Evolutionary conservation across 2,329 filamentous ascomycete genomes (phyloP), one percentile per base, ranked within the genome.

Genomic region (Colletotrichum lupini): DNA sequence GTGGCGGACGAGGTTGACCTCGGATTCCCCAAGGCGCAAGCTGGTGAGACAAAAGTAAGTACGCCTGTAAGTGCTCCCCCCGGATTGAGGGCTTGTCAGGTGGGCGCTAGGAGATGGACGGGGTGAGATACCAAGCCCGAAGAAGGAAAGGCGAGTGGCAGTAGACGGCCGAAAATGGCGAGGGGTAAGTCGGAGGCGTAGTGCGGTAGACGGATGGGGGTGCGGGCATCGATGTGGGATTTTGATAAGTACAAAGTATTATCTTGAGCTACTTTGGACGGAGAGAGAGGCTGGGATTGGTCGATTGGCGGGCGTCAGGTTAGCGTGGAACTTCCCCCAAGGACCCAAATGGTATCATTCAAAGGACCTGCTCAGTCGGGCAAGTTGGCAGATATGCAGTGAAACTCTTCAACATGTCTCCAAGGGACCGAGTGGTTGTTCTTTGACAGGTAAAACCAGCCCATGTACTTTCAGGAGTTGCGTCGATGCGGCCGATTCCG

Each of bases 361-460:
- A 49, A 32, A 71, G 28, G 56, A 67, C 71, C 67, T 73, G 46
- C 67, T 67, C 42, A 65, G 67, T 73, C 53, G 61, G 67, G 71
- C 62, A 73, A 72, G 67, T 59, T 63, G 53, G 66, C 49, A 66
- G 56, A 35, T 55, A 64, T 53, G 70, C 67, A 72, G 61, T 72
- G 67, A 72, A 71, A 71, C 70, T 71, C 67, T 65, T 63, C 37
- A 37, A 56, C 49, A 68, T 37, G 7, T 52, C 22, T 52, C 19
- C 14, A 28, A 62, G 64, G 52, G 59, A 46, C 37, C 28, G 32
- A n/a, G 46, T 35, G 26, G 42, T 61, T 30, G 37, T 22, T n/a
- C 28, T 30, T 24, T 19, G 19, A 19, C 19, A 61, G 52, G 22
- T 26, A 49, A 61, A 9, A 24, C 35, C 26, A 42, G 37, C 26